Conservation (phyloP, 352 stramenopile genomes). For the Phytophthora sp. region DNA sequence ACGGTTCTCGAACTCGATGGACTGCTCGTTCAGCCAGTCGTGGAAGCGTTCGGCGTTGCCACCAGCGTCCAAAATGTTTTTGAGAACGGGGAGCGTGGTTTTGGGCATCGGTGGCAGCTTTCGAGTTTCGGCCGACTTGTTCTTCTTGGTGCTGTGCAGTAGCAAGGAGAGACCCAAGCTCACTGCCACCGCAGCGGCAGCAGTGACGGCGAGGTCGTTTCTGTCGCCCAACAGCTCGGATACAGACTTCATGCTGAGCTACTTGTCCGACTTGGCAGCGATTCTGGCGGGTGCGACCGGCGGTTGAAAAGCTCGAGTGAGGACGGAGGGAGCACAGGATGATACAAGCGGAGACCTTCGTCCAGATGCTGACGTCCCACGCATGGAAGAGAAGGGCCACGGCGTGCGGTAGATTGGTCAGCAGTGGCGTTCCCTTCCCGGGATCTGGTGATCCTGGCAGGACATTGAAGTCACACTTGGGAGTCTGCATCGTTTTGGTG, state of each 20-base stretch:
- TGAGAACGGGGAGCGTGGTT: slow-evolving; percentile 45
- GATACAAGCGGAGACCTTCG: too few relatives aligned
- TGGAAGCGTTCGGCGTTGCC: slow-evolving; percentile 42
- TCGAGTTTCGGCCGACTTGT: slow-evolving; percentile 13
- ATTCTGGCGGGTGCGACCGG: slow-evolving; percentile 4
- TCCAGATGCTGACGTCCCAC: too few relatives aligned
- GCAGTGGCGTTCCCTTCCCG: too few relatives aligned
- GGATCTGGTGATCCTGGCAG: too few relatives aligned
- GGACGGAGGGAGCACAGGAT: too few relatives aligned
- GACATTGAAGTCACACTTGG: too few relatives aligned
- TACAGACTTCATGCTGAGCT: slow-evolving; percentile 22
- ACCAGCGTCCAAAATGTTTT: slow-evolving; percentile 39
- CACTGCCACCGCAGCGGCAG: slow-evolving; percentile 24
- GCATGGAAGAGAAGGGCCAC: too few relatives aligned
- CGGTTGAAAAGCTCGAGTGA: slow-evolving; percentile 10
- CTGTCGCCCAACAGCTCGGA: slow-evolving; percentile 20
- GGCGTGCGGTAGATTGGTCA: too few relatives aligned
- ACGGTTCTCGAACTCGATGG: slow-evolving; percentile 35
- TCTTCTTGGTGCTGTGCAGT: slow-evolving; percentile 25
- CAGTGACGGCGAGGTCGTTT: slow-evolving; percentile 17
- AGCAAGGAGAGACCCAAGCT: slow-evolving; percentile 35
- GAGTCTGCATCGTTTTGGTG: too few relatives aligned
- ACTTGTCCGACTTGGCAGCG: neutral
- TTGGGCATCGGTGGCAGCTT: slow-evolving; percentile 32
- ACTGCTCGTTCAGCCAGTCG: slow-evolving; percentile 57